These are phyloP conservation scores for Lasiodiplodia theobromae DNA, from an alignment of 2,329 filamentous ascomycete species.

Conservation along the genomic window DNA sequence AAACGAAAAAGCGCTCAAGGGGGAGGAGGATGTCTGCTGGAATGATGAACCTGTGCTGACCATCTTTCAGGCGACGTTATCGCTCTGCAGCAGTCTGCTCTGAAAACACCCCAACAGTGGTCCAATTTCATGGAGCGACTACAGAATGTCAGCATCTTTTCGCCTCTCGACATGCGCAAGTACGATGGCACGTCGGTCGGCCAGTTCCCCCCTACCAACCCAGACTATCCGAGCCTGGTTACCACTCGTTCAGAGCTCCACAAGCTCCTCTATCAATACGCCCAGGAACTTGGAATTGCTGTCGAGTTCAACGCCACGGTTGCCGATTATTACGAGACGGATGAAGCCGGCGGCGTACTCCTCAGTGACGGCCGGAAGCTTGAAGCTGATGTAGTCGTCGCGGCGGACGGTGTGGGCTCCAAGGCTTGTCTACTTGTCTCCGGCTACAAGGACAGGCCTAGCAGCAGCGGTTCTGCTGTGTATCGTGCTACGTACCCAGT, in stretches of 20 bases:
- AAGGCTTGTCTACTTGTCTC: background rate
- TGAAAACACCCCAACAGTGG: background rate
- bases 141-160: background rate
- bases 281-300: background rate
- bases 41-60: too few relatives aligned
- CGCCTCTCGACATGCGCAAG: background rate
- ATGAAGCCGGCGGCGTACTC: background rate
- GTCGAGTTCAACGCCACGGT: background rate
- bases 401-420: background rate
- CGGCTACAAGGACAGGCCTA: background rate
- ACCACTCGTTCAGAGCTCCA: background rate
- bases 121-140: background rate
- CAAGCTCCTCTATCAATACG: background rate
- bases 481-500: background rate
- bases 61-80: background rate
- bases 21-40: too few relatives aligned
- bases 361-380: background rate
- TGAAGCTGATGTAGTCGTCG: background rate
- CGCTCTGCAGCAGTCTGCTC: background rate
- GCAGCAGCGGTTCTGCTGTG: background rate
- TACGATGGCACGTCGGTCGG: background rate
- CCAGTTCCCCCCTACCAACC: background rate
- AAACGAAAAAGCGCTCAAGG: too few relatives aligned
- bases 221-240: background rate
- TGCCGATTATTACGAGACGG: background rate